Conservation (phyloP, 1,284 basidiomycete species). For the Ustilago cynodontis region DNA sequence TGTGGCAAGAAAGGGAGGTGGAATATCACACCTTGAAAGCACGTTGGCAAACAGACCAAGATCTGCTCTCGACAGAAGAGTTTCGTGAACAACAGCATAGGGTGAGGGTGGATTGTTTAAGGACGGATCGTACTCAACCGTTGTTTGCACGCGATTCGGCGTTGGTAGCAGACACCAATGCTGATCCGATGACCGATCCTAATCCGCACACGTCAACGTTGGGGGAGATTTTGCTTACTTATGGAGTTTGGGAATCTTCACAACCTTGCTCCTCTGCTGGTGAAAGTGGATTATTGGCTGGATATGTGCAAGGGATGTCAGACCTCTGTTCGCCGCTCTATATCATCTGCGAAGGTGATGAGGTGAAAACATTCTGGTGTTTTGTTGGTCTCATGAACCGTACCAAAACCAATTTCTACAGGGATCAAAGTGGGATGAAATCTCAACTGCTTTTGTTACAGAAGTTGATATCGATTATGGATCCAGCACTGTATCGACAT, state of each 20-base stretch:
- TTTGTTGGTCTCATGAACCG: slow-evolving; percentile 94
- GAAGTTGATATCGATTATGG: slow-evolving; percentile 90
- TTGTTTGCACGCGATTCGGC: slow-evolving; percentile 74
- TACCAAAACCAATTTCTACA: slow-evolving; percentile 93
- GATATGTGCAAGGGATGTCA: slow-evolving; percentile 95
- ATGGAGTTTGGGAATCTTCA: slow-evolving; percentile 71
- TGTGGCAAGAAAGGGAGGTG: slow-evolving; percentile 34
- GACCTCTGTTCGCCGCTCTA: slow-evolving; percentile 95
- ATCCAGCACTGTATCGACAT: slow-evolving; percentile 77
- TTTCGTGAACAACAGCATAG: slow-evolving; percentile 79
- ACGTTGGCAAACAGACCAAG: slow-evolving; percentile 48
- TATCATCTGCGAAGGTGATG: slow-evolving; percentile 88
- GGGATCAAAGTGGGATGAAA: slow-evolving; percentile 99
- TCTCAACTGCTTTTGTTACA: slow-evolving; percentile 89
- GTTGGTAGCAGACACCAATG: slow-evolving; percentile 53
- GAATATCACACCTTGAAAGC: slow-evolving; percentile 49
- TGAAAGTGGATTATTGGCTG: slow-evolving; percentile 18
- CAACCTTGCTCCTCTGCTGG: neutral
- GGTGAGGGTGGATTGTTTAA: slow-evolving; percentile 93
- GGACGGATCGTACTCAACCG: slow-evolving; percentile 92
- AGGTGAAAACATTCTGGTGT: slow-evolving; percentile 93
- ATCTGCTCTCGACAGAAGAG: slow-evolving; percentile 23
- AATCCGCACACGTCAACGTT: slow-evolving; percentile 89
- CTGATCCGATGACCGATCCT: slow-evolving; percentile 71
- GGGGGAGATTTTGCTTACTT: slow-evolving; percentile 86